Evolutionary conservation across 345 rosid species (phyloP), one percentile per base, ranked within the genome.

Genomic region (Eucalyptus regnans): DNA sequence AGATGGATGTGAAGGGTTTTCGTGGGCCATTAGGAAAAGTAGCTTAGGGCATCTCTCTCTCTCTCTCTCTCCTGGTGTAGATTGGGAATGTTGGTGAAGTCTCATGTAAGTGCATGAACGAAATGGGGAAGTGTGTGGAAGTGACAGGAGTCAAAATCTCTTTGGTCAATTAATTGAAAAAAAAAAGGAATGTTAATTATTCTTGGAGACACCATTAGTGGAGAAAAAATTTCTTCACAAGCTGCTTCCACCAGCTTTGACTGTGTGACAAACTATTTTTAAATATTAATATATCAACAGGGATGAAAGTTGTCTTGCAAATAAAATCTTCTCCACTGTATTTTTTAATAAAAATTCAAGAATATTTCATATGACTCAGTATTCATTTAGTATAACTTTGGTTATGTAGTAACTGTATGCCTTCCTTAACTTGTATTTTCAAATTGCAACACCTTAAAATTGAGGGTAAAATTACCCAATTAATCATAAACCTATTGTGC

Each of bases 401-500:
- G 46, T 37, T 41, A 22, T 5, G 83, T 20, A 20, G 48, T 10
- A 20, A 76, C 8, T 0, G 15, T 20, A 10, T 20, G 27, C 14
- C 48, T 76, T 76, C 12, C 2, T 13, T 76, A 6, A 76, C 27
- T 17, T 76, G 83, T 20, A 9, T 17, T 76, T 41, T 76, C 10
- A 37, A 76, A 37, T 37, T 76, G 46, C 5, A 2, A 13, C 12
- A 76, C 15, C 15, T 37, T 76, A 12, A 76, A 20, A 76, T 76
- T 10, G 12, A 76, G 48, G 46, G 22, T 9, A 10, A 71, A 76
- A 76, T 37, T 76, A 37, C 27, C 4, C 4, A 11, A 76, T 37
- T 7, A 5, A 5, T 37, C 8, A 3, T 18, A 41, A 22, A 76
- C 2, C 2, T 37, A 20, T 20, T 1, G 1, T 64, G 0, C 1